Evolutionary conservation across 176 grass and related monocot species (phyloP).

Genomic region (Alloteropsis semialata): DNA sequence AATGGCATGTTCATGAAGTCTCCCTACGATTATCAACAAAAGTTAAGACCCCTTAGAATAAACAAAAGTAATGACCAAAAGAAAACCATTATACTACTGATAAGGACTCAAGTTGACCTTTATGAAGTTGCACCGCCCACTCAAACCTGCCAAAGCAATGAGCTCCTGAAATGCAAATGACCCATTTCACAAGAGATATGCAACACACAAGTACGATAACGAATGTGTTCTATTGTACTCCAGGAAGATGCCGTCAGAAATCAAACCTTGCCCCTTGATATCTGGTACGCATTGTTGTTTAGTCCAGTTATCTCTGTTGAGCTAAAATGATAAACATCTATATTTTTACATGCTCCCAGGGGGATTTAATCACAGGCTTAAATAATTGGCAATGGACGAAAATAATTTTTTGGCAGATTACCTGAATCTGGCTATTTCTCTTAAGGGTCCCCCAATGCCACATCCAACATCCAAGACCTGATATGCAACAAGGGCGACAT

Average conservation of each 20-base stretch:
- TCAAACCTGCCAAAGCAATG: conserved; percentile 42
- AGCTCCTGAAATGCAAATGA: conserved; percentile 39
- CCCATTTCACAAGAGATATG: too few species aligned
- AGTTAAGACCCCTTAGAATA: too few species aligned
- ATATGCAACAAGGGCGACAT: too few species aligned
- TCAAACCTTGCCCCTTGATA: conserved; percentile 59
- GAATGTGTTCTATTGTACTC: too few species aligned
- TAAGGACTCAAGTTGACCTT: conserved; percentile 60
- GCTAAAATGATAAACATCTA: conserved; percentile 35
- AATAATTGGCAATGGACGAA: too few species aligned
- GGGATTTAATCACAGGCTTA: too few species aligned
- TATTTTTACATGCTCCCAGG: not conserved
- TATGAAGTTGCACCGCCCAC: conserved; percentile 50
- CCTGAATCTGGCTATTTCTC: conserved; percentile 80
- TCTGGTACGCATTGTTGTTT: conserved; percentile 79
- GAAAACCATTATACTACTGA: not conserved
- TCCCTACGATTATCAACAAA: conserved; percentile 30
- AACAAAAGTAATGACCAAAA: not conserved
- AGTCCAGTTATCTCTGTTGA: conserved; percentile 52
- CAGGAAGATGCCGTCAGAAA: too few species aligned
- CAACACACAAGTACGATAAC: too few species aligned
- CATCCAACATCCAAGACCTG: conserved; percentile 77
- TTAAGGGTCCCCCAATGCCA: conserved; percentile 74
- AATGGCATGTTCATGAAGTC: conserved; percentile 88
- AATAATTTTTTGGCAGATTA: too few species aligned